phyloP scores from a whole-genome alignment of 495 filamentous ascomycete genomes.

The Penicillium soppii region DNA sequence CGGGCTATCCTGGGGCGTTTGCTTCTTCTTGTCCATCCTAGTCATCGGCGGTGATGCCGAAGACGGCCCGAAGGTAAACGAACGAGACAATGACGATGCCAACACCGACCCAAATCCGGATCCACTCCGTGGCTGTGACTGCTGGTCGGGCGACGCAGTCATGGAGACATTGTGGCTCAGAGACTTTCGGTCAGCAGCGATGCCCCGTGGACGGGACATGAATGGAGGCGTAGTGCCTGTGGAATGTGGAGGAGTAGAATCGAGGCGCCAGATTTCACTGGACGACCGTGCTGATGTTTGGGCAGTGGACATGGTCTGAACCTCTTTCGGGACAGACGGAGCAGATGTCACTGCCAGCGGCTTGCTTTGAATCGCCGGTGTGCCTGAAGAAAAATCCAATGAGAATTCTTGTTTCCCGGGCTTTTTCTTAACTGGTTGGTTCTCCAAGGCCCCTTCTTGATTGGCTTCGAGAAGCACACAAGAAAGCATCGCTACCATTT shows the following conservation, averaged over 20 bases:
- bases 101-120: conserved; percentile 57
- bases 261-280: conserved; percentile 38
- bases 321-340: conserved; percentile 59
- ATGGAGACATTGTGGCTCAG: conserved; percentile 62
- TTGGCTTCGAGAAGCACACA: conserved; percentile 76
- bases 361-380: conserved; percentile 28
- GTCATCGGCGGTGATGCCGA: conserved; percentile 64
- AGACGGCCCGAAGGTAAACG: conserved; percentile 63
- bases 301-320: conserved; percentile 53
- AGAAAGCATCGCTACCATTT: conserved; percentile 94
- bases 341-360: conserved; percentile 33
- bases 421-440: conserved; percentile 11
- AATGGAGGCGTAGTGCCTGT: conserved; percentile 68
- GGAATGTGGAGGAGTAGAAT: conserved; percentile 53
- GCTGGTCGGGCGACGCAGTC: conserved; percentile 65
- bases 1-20: conserved; percentile 66
- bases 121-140: conserved; percentile 40
- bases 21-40: conserved; percentile 53
- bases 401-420: conserved; percentile 30
- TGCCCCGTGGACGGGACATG: conserved; percentile 27
- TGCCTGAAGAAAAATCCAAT: conserved; percentile 29
- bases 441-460: conserved; percentile 21
- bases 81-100: conserved; percentile 69
- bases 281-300: conserved; percentile 55
- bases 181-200: conserved; percentile 34